Evolutionary conservation across 2,329 filamentous ascomycete genomes (phyloP), one percentile per base, ranked within the genome.

Genomic region (Thelonectria rubi): DNA sequence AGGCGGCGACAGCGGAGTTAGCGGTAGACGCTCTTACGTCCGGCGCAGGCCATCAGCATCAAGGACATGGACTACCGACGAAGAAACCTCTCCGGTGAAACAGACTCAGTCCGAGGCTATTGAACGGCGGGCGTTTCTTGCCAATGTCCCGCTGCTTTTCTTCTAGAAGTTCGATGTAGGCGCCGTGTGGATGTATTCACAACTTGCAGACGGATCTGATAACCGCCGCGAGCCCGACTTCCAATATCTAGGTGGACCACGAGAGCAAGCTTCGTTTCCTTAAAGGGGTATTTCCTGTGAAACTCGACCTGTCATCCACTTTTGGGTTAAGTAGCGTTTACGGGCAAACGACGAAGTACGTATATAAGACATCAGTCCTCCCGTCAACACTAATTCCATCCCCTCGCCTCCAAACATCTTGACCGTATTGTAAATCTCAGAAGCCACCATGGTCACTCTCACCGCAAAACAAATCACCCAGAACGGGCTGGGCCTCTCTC

Each of bases 401-500:
- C n/a, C n/a, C n/a, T n/a, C n/a, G n/a, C n/a, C n/a, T n/a, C n/a
- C n/a, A n/a, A n/a, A n/a, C n/a, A n/a, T n/a, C n/a, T n/a, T n/a
- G n/a, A n/a, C n/a, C n/a, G n/a, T n/a, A n/a, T n/a, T n/a, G n/a
- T n/a, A n/a, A n/a, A n/a, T n/a, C n/a, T n/a, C n/a, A n/a, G n/a
- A 18, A 9, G n/a, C 8, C 18, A 46, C 20, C 14, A 46, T 46
- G 42, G 6, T 11, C 10, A 46, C 42, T 3, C 42, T 46, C 17
- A 10, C 17, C 17, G 46, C 20, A 14, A 48, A 48, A 32, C 2
- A 11, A n/a, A 32, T 48, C 15, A 32, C n/a, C 24, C 46, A 48
- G 24, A 48, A 48, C 17, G 46, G 46, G 14, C n/a, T 48, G 21
- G 46, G 46, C n/a, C 21, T 48, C 20, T 30, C 21, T n/a, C 46